phyloP scores from a whole-genome alignment of 495 filamentous ascomycete species.

The Margaritispora aquatica region DNA sequence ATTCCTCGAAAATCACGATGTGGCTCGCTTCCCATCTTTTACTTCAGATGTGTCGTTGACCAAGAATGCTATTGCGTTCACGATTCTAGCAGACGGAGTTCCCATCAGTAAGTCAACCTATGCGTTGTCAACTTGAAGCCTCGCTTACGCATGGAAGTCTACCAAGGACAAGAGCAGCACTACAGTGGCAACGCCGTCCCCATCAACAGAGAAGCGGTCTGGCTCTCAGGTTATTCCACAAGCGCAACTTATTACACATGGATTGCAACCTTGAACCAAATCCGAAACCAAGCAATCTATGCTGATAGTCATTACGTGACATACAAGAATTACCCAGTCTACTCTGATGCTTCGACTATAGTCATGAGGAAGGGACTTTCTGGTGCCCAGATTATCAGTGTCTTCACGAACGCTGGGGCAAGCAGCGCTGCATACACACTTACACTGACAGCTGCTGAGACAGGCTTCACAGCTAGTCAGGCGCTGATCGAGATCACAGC shows the following conservation, averaged over 20 bases:
- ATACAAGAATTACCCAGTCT: conserved; percentile 49
- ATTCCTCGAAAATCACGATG: conserved; percentile 83
- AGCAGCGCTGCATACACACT: conserved; percentile 39
- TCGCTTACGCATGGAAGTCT: conserved; percentile 29
- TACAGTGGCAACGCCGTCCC: conserved; percentile 54
- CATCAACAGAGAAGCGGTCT: conserved; percentile 67
- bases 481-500: conserved; percentile 43
- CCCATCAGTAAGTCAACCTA: conserved; percentile 38
- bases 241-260: conserved; percentile 52
- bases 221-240: conserved; percentile 60
- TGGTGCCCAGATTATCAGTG: conserved; percentile 48
- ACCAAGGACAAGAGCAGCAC: conserved; percentile 70
- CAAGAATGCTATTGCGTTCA: conserved; percentile 66
- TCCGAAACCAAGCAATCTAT: conserved; percentile 50
- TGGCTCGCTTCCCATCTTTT: conserved; percentile 54
- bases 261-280: conserved; percentile 50
- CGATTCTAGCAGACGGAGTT: conserved; percentile 63
- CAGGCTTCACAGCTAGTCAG: conserved; percentile 30
- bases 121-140: conserved; percentile 8
- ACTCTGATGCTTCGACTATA: conserved; percentile 48
- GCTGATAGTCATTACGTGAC: conserved; percentile 40
- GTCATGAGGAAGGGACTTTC: conserved; percentile 59
- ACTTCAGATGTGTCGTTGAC: conserved; percentile 51
- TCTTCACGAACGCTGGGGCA: conserved; percentile 54
- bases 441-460: conserved; percentile 34